phyloP scores from a whole-genome alignment of 768 basidiomycete genomes.

The Boletus tomentosulus region DNA sequence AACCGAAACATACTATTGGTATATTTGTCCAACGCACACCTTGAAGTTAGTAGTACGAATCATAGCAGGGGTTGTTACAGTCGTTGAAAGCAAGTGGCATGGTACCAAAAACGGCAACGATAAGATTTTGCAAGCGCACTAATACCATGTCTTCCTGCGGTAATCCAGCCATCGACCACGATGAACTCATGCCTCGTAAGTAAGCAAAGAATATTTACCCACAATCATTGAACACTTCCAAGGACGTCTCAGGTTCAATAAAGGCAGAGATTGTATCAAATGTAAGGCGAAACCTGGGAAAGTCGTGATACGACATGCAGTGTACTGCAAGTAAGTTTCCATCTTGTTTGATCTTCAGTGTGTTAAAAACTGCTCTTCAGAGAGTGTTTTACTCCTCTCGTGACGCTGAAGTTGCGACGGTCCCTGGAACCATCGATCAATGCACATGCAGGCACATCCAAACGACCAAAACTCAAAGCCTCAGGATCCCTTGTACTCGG shows the following conservation, averaged over 20 bases:
- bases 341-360: slow-evolving; percentile 5
- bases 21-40: too few relatives aligned
- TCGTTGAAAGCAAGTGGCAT: too few relatives aligned
- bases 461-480: slow-evolving; percentile 59
- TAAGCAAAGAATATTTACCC: not conserved
- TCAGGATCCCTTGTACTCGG: slow-evolving; percentile 65
- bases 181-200: slow-evolving; percentile 68
- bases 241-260: slow-evolving; percentile 69
- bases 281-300: slow-evolving; percentile 66
- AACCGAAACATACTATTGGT: too few relatives aligned
- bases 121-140: slow-evolving; percentile 3
- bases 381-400: slow-evolving; percentile 62
- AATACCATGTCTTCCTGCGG: slow-evolving; percentile 49
- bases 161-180: slow-evolving; percentile 54
- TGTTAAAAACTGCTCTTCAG: slow-evolving; percentile 28
- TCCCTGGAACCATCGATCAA: slow-evolving; percentile 64
- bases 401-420: slow-evolving; percentile 60
- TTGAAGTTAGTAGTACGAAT: not conserved
- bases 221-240: not conserved
- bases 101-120: slow-evolving; percentile 7
- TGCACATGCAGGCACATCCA: slow-evolving; percentile 46
- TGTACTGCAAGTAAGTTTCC: slow-evolving; percentile 73
- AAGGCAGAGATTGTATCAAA: slow-evolving; percentile 63
- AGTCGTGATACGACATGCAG: slow-evolving; percentile 71
- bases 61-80: too few relatives aligned